These are phyloP conservation scores for Aspergillus ruber DNA, from an alignment of 2,329 filamentous ascomycete genomes.

Conservation along the genomic window DNA sequence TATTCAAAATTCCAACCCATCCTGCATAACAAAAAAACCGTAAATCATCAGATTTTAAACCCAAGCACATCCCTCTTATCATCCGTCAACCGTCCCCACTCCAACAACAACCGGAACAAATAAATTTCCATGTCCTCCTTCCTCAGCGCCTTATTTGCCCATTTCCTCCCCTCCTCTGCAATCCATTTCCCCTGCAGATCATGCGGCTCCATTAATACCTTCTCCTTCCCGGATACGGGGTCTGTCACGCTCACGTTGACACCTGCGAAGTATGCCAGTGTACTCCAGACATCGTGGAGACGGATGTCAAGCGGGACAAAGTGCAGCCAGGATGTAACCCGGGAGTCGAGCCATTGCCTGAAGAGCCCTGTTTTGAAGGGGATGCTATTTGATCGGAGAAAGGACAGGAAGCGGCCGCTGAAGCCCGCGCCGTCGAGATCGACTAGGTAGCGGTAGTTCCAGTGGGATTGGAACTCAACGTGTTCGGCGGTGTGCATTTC, in stretches of 20 bases:
- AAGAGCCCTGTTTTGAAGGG: constrained; percentile 68
- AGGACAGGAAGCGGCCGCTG: constrained; percentile 58
- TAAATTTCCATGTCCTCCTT: constrained; percentile 76
- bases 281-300: constrained; percentile 67
- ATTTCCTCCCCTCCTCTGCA: constrained; percentile 57
- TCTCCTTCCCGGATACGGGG: constrained; percentile 36
- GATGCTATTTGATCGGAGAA: constrained; percentile 59
- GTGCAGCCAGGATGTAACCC: constrained; percentile 69
- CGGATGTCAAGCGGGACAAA: constrained; percentile 72
- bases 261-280: constrained; percentile 66
- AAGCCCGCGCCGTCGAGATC: constrained; percentile 64
- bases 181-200: constrained; percentile 57
- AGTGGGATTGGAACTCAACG: constrained; percentile 51
- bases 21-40: not conserved
- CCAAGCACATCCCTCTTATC: constrained; percentile 50
- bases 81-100: constrained; percentile 67
- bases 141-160: constrained; percentile 58
- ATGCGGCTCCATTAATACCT: constrained; percentile 45
- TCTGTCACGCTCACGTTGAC: constrained; percentile 21
- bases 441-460: constrained; percentile 64
- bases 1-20: not conserved
- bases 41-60: constrained; percentile 19
- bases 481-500: constrained; percentile 47
- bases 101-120: constrained; percentile 67
- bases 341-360: constrained; percentile 70